phyloP scores from a whole-genome alignment of 129 eudicot species.

The Ambrosia trifida region DNA sequence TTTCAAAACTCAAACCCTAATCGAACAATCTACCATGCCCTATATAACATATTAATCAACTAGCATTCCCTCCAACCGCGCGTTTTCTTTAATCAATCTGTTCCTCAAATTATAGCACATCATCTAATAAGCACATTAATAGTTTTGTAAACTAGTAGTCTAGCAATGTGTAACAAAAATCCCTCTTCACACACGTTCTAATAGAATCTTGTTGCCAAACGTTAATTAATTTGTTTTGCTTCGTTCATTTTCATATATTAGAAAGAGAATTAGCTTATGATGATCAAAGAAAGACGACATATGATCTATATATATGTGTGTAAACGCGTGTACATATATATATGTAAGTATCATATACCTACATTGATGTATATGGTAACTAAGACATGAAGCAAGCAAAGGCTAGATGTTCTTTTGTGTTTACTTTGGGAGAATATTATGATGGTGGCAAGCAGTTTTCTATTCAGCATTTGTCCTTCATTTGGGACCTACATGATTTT shows the following conservation, averaged over 20 bases:
- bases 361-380: slow-evolving; percentile 32
- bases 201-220: slow-evolving; percentile 2
- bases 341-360: slow-evolving; percentile 25
- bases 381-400: slow-evolving; percentile 33
- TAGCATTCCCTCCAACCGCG: background rate
- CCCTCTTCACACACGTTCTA: background rate
- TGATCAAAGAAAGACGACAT: background rate
- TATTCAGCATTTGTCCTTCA: slow-evolving; percentile 31
- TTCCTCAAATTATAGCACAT: background rate
- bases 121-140: background rate
- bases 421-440: slow-evolving; percentile 19
- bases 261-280: background rate
- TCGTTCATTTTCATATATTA: background rate
- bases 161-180: background rate
- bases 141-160: background rate
- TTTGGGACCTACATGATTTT: slow-evolving; percentile 34
- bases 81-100: background rate
- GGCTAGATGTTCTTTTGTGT: slow-evolving; percentile 24
- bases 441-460: slow-evolving; percentile 36
- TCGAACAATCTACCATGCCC: background rate
- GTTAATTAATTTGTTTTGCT: background rate
- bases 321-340: background rate
- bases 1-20: background rate
- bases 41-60: background rate
- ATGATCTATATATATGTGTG: background rate